Percentiles rank a stretch among this genome's conserved stretches.
These are phyloP conservation scores for Apium graveolens DNA, from an alignment of 129 eudicot genomes.

Conservation along the genomic window DNA sequence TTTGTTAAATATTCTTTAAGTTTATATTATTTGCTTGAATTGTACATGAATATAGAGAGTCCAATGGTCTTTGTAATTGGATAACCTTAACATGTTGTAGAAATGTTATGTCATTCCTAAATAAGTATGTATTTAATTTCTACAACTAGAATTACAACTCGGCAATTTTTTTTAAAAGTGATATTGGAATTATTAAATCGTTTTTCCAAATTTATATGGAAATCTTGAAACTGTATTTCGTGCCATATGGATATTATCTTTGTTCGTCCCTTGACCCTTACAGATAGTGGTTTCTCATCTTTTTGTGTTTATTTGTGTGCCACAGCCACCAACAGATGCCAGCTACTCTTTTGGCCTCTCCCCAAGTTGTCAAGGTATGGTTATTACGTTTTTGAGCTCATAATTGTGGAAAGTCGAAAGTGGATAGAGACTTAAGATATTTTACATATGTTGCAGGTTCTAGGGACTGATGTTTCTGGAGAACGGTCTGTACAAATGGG, in stretches of 20 bases:
- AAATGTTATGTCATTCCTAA: too few species aligned
- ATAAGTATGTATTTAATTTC: too few species aligned
- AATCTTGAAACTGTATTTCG: too few species aligned
- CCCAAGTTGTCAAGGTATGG: neutral
- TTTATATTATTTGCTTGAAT: neutral
- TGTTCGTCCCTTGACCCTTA: too few species aligned
- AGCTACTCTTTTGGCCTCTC: neutral
- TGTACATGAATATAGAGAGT: neutral
- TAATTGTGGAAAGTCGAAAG: neutral
- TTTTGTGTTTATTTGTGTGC: neutral
- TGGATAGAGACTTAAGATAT: neutral
- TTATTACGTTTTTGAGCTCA: neutral
- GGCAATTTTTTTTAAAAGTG: too few species aligned
- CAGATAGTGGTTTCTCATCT: neutral
- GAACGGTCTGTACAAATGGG: neutral
- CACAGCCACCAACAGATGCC: neutral
- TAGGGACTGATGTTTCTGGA: neutral
- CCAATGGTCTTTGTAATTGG: neutral
- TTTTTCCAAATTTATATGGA: too few species aligned
- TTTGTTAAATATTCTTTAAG: neutral
- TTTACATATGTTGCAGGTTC: neutral
- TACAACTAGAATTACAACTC: too few species aligned
- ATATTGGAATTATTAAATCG: too few species aligned
- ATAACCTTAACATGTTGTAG: too few species aligned
- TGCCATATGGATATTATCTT: too few species aligned